Evolutionary conservation across 2,329 filamentous ascomycete species (phyloP).

Genomic region (Delphinella strobiligena): DNA sequence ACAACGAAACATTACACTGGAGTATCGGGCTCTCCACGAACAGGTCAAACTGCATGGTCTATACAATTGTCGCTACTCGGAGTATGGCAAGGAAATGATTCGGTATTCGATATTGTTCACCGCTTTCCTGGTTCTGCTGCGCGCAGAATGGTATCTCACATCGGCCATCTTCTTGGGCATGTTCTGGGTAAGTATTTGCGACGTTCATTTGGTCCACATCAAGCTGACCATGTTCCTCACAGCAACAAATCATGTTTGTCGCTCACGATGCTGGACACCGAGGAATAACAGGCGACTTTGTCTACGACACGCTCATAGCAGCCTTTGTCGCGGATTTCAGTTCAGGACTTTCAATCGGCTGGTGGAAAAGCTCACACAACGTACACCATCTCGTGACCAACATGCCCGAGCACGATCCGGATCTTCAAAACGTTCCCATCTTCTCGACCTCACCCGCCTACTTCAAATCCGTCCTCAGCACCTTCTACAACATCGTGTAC

Average conservation of each 20-base stretch:
- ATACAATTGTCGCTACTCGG: constrained; percentile 46
- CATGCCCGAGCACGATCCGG: constrained; percentile 37
- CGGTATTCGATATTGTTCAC: constrained; percentile 43
- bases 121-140: constrained; percentile 35
- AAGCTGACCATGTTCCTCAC: constrained; percentile 14
- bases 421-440: constrained; percentile 58
- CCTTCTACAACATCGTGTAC: constrained; percentile 76
- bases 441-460: constrained; percentile 79
- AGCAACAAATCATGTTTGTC: constrained; percentile 57
- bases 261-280: constrained; percentile 54
- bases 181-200: constrained; percentile 35
- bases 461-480: constrained; percentile 58
- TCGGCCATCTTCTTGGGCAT: constrained; percentile 48
- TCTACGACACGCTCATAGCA: constrained; percentile 46
- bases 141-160: constrained; percentile 42
- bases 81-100: constrained; percentile 48
- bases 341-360: constrained; percentile 53
- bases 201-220: constrained; percentile 22
- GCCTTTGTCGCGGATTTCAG: constrained; percentile 54
- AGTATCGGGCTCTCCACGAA: constrained; percentile 47
- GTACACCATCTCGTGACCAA: constrained; percentile 58
- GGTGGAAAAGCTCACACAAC: constrained; percentile 60
- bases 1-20: constrained; percentile 42
- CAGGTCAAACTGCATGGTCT: constrained; percentile 42
- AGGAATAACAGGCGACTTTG: constrained; percentile 49